phyloP scores from a whole-genome alignment of 78 protist species.

The Bodo saltans region DNA sequence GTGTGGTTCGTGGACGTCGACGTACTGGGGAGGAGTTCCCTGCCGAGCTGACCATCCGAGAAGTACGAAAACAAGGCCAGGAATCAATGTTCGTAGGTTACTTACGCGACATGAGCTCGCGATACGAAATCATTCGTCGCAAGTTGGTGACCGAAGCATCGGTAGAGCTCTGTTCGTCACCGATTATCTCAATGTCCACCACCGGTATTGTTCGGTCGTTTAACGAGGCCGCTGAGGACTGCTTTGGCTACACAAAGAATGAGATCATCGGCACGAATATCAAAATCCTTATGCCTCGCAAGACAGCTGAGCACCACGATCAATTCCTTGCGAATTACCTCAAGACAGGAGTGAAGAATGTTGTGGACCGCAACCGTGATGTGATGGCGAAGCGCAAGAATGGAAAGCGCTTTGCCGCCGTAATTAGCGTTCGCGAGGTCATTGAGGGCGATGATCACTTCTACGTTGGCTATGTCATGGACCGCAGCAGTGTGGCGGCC shows the following conservation, averaged over 20 bases:
- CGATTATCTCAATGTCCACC: slow-evolving; percentile 18
- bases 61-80: not conserved
- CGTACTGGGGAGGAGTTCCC: slow-evolving; percentile 7
- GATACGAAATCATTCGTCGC: not conserved
- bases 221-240: not conserved
- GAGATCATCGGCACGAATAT: slow-evolving; percentile 15
- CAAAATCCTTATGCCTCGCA: slow-evolving; percentile 7
- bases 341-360: slow-evolving; percentile 14
- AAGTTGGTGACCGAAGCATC: not conserved
- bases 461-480: not conserved
- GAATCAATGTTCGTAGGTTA: not conserved
- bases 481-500: not conserved
- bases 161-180: not conserved
- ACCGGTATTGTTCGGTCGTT: slow-evolving; percentile 3
- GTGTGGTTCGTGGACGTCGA: not conserved
- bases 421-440: not conserved
- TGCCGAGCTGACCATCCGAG: not conserved
- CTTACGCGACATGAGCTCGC: not conserved
- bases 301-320: slow-evolving; percentile 2
- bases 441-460: not conserved
- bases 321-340: not conserved
- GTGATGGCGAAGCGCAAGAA: slow-evolving; percentile 9
- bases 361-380: not conserved
- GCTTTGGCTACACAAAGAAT: not conserved
- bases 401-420: slow-evolving; percentile 7